phyloP scores from a whole-genome alignment of 192 early-diverging fungal genomes.

The Geranomyces variabilis region DNA sequence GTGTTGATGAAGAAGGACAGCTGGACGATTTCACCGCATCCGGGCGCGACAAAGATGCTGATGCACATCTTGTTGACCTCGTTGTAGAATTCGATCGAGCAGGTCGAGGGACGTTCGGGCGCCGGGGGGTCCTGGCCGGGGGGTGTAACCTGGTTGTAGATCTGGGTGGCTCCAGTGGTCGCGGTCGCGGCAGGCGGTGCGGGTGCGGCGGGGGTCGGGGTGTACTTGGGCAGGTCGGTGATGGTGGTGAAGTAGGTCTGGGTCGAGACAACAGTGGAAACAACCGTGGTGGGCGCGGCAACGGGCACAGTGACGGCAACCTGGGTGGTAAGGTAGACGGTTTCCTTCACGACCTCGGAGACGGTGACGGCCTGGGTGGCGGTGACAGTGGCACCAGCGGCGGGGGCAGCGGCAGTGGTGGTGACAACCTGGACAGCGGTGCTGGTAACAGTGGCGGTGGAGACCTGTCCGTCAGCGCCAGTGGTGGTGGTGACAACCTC shows the following conservation, averaged over 20 bases:
- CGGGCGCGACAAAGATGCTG: constrained; percentile 15
- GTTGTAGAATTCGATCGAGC: constrained; percentile 31
- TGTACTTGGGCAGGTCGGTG: constrained; percentile 26
- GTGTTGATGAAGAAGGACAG: constrained; percentile 22
- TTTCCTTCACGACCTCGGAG: constrained; percentile 2
- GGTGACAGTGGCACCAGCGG: background rate
- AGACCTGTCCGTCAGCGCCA: background rate
- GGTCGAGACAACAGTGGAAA: constrained; percentile 19
- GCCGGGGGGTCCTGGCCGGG: constrained; percentile 20
- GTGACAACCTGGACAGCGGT: background rate
- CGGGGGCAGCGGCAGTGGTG: background rate
- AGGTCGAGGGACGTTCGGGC: constrained; percentile 16
- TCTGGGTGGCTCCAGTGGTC: background rate
- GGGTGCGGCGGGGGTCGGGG: constrained; percentile 4
- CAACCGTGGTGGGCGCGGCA: background rate
- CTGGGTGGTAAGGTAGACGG: constrained; percentile 8
- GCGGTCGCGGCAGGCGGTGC: background rate
- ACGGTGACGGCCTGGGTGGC: background rate
- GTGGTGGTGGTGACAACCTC: background rate
- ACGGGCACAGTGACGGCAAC: constrained; percentile 6
- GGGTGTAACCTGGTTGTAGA: background rate
- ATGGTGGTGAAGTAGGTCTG: constrained; percentile 32
- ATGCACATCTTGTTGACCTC: constrained; percentile 17
- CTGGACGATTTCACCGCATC: background rate
- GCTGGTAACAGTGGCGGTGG: background rate